These are phyloP conservation scores for Globisporangium radiosum DNA, from an alignment of 352 stramenopile genomes.

Conservation along the genomic window DNA sequence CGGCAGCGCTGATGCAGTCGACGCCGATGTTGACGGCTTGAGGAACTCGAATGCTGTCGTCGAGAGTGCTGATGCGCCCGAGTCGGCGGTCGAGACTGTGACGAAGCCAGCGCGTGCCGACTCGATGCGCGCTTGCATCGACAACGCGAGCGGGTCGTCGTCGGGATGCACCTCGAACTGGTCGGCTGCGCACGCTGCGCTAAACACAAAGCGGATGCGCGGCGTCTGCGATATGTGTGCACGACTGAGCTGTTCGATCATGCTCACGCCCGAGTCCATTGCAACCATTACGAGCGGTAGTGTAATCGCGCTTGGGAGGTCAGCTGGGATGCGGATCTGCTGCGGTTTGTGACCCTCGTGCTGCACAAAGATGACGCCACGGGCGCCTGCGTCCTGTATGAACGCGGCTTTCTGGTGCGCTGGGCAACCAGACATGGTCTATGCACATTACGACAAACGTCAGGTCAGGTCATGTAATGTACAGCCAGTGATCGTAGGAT, in stretches of 20 bases:
- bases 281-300: conserved; percentile 67
- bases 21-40: neutral
- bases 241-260: conserved; percentile 30
- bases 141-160: conserved; percentile 28
- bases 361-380: conserved; percentile 60
- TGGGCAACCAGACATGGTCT: conserved; percentile 44
- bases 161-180: conserved; percentile 41
- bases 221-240: conserved; percentile 23
- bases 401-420: conserved; percentile 61
- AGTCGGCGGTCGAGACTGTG: conserved; percentile 41
- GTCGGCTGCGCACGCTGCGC: conserved; percentile 27
- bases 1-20: conserved; percentile 14
- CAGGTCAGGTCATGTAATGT: too few relatives aligned
- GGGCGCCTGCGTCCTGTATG: conserved; percentile 46
- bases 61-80: conserved; percentile 20
- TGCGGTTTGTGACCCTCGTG: conserved; percentile 45
- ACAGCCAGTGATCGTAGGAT: too few relatives aligned
- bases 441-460: neutral
- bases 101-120: conserved; percentile 45
- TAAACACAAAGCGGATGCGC: conserved; percentile 56
- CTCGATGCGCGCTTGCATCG: conserved; percentile 30
- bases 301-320: conserved; percentile 34
- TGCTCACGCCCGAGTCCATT: conserved; percentile 40
- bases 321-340: conserved; percentile 32
- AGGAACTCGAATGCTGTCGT: conserved; percentile 33